Conservation (phyloP, 73 alveolate species). For the Paramecium caudatum region DNA sequence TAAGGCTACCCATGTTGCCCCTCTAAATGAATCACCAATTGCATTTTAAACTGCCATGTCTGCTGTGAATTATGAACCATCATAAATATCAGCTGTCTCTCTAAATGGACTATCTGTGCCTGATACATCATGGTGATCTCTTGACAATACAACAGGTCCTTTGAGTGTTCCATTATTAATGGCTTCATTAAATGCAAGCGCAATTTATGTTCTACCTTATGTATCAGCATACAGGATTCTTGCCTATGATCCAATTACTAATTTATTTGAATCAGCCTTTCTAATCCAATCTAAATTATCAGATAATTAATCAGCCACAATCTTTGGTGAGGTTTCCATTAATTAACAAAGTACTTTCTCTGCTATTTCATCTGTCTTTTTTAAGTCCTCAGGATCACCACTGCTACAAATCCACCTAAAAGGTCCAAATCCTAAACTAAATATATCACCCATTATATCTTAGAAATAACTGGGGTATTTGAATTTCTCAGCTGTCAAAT, state of each 20-base stretch:
- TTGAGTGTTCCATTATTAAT: conserved; percentile 73
- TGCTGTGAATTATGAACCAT: conserved; percentile 84
- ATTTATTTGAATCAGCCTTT: conserved; percentile 79
- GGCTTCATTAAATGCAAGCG: conserved; percentile 80
- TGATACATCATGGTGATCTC: conserved; percentile 87
- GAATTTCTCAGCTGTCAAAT: conserved; percentile 36
- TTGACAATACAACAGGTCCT: conserved; percentile 79
- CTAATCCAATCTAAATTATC: conserved; percentile 79
- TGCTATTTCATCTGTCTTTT: conserved; percentile 79
- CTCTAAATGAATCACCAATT: conserved; percentile 82
- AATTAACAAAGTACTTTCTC: conserved; percentile 68
- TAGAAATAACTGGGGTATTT: conserved; percentile 79
- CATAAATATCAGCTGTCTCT: conserved; percentile 82
- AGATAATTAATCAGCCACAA: conserved; percentile 65
- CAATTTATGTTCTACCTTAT: conserved; percentile 81
- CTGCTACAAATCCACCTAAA: conserved; percentile 83
- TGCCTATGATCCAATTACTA: conserved; percentile 82
- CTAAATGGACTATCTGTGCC: conserved; percentile 84
- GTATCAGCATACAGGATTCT: conserved; percentile 82
- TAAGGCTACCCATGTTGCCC: conserved; percentile 86
- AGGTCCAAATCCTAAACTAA: conserved; percentile 84
- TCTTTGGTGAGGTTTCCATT: conserved; percentile 57
- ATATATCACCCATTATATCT: conserved; percentile 80
- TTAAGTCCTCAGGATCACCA: conserved; percentile 71
- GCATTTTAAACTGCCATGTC: conserved; percentile 83